These are phyloP conservation scores for Fennellomyces sp. DNA, from an alignment of 371 early-diverging fungal genomes.

Conservation along the genomic window DNA sequence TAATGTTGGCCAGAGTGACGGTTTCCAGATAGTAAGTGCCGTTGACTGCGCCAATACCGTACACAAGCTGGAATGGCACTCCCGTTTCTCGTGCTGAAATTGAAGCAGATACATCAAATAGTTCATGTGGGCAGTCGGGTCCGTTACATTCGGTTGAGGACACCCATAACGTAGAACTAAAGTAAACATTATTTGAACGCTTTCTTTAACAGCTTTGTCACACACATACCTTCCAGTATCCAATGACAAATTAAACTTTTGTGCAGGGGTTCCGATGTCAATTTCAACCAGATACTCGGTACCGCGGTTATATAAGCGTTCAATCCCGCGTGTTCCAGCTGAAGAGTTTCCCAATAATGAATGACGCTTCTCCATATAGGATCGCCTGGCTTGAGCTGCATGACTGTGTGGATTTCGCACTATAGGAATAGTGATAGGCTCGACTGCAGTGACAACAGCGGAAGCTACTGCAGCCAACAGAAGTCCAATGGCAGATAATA, in stretches of 20 bases:
- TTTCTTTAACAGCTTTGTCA: not conserved
- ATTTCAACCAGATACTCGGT: constrained; percentile 33
- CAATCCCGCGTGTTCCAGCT: constrained; percentile 31
- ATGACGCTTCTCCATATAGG: not conserved
- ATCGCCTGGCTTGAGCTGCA: not conserved
- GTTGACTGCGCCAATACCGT: constrained; percentile 42
- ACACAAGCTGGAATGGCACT: constrained; percentile 23
- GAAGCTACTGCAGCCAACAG: not conserved
- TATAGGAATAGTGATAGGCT: constrained; percentile 1
- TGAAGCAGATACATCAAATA: constrained; percentile 29
- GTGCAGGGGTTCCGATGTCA: constrained; percentile 38
- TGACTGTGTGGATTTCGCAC: constrained; percentile 5
- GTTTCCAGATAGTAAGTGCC: constrained; percentile 39
- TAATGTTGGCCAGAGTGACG: constrained; percentile 20
- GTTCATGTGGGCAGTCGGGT: constrained; percentile 21
- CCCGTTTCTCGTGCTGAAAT: constrained; percentile 24
- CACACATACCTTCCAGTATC: constrained; percentile 44
- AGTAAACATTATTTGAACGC: not conserved
- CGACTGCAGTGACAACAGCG: not conserved
- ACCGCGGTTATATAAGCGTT: no score
- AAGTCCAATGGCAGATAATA: not conserved
- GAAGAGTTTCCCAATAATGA: constrained; percentile 10
- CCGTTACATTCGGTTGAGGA: constrained; percentile 33
- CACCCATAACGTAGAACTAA: constrained; percentile 32
- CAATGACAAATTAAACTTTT: constrained; percentile 29